Evolutionary conservation across 106 monocot genomes (phyloP).

Genomic region (Chionographis japonica): DNA sequence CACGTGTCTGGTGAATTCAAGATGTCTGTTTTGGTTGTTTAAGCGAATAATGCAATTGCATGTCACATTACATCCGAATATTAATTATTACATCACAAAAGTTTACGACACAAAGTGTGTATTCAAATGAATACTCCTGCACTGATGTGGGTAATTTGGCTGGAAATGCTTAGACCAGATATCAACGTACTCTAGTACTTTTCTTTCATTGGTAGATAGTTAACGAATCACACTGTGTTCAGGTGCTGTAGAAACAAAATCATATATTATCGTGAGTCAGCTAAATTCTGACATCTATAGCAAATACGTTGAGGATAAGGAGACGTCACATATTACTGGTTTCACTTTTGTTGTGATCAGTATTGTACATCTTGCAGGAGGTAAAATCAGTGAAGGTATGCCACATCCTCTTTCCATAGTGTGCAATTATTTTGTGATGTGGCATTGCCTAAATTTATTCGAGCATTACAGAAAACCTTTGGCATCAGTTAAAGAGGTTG

Average conservation of each 20-base stretch:
- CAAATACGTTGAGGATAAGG: constrained; percentile 68
- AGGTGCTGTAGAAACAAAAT: constrained; percentile 63
- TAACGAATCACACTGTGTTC: constrained; percentile 4
- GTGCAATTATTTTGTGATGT: not conserved
- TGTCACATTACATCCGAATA: no score
- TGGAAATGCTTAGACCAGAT: no score
- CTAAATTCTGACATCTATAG: constrained; percentile 55
- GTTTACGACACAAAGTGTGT: no score
- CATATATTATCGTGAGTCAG: constrained; percentile 64
- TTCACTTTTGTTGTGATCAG: constrained; percentile 72
- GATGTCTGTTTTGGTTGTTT: no score
- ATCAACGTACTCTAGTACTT: no score
- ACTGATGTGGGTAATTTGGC: no score
- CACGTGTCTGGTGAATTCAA: no score
- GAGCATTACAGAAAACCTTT: constrained; percentile 59
- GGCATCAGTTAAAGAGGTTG: constrained; percentile 84
- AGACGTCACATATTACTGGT: constrained; percentile 60
- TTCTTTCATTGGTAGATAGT: no score
- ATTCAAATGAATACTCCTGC: no score
- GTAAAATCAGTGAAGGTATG: constrained; percentile 81
- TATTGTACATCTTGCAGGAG: constrained; percentile 82
- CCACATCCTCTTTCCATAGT: not conserved
- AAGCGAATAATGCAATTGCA: no score
- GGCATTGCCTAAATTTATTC: not conserved
- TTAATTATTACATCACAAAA: no score